These are phyloP conservation scores for Rhodamnia rubescens DNA, from an alignment of 345 rosid genomes.

Conservation along the genomic window DNA sequence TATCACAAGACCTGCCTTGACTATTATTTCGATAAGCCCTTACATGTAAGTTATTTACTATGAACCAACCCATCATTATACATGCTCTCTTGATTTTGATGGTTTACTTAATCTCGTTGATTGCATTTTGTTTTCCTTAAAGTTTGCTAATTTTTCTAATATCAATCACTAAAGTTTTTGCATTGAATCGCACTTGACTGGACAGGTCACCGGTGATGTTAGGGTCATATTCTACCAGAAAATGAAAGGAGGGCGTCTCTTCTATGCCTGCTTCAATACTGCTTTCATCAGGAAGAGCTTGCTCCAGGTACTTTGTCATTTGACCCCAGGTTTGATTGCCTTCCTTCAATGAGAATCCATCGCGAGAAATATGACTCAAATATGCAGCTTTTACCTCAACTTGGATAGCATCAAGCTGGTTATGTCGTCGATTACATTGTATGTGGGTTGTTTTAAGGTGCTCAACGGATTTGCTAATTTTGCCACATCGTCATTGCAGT, in stretches of 20 bases:
- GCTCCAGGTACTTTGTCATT: conserved; percentile 50
- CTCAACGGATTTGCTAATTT: neutral
- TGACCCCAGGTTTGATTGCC: neutral
- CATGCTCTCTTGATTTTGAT: neutral
- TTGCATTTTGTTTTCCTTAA: neutral
- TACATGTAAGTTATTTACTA: conserved; percentile 31
- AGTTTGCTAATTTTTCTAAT: neutral
- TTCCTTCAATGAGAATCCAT: neutral
- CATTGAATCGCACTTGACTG: neutral
- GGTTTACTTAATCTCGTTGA: neutral
- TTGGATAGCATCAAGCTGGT: neutral
- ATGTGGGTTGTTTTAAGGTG: neutral
- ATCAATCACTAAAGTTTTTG: neutral
- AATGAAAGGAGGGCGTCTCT: conserved; percentile 81
- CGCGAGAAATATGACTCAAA: neutral
- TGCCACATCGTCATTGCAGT: conserved; percentile 20
- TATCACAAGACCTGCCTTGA: conserved; percentile 85
- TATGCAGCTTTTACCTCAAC: neutral
- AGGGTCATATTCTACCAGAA: conserved; percentile 79
- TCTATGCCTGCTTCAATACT: conserved; percentile 84
- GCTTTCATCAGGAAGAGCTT: conserved; percentile 71
- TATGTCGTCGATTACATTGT: neutral
- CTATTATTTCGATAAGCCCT: conserved; percentile 55
- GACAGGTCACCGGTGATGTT: conserved; percentile 65
- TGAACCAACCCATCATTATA: neutral